phyloP scores from a whole-genome alignment of 441 rosid species.

The Geranium incanum region DNA sequence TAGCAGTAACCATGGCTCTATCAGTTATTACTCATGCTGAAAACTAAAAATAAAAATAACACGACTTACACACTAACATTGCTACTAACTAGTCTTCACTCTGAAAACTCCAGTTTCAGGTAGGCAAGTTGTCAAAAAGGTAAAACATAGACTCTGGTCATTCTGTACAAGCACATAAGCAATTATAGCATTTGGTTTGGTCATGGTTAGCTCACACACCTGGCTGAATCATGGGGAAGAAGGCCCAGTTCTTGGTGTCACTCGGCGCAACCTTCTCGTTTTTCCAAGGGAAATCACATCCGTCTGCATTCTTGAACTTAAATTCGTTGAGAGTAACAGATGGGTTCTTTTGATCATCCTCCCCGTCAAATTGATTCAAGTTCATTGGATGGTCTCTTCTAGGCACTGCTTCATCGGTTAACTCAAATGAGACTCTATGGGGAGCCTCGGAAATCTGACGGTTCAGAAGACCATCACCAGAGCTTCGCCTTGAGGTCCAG shows the following conservation, averaged over 20 bases:
- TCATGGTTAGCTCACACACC: constrained; percentile 40
- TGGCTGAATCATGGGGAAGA: constrained; percentile 72
- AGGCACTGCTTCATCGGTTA: neutral
- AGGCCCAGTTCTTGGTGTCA: constrained; percentile 45
- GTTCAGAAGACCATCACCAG: constrained; percentile 24
- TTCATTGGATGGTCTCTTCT: neutral
- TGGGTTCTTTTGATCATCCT: constrained; percentile 31
- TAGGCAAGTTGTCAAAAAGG: too few relatives aligned
- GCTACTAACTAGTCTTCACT: too few relatives aligned
- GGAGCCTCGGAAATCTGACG: neutral
- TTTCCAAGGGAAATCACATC: constrained; percentile 35
- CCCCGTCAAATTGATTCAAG: neutral
- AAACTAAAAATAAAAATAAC: too few relatives aligned
- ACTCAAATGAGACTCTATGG: constrained; percentile 6
- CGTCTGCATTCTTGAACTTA: constrained; percentile 45
- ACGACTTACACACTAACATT: too few relatives aligned
- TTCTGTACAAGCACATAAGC: too few relatives aligned
- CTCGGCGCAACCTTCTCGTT: neutral
- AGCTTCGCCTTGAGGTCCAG: constrained; percentile 37
- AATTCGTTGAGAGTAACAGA: constrained; percentile 64
- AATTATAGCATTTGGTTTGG: too few relatives aligned
- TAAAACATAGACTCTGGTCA: too few relatives aligned
- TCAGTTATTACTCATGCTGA: too few relatives aligned
- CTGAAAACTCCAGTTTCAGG: too few relatives aligned
- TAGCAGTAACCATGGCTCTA: too few relatives aligned